Percentiles rank a stretch among this genome's conserved stretches.
phyloP scores from a whole-genome alignment of 441 rosid genomes.

The Dalechampia spathulata region DNA sequence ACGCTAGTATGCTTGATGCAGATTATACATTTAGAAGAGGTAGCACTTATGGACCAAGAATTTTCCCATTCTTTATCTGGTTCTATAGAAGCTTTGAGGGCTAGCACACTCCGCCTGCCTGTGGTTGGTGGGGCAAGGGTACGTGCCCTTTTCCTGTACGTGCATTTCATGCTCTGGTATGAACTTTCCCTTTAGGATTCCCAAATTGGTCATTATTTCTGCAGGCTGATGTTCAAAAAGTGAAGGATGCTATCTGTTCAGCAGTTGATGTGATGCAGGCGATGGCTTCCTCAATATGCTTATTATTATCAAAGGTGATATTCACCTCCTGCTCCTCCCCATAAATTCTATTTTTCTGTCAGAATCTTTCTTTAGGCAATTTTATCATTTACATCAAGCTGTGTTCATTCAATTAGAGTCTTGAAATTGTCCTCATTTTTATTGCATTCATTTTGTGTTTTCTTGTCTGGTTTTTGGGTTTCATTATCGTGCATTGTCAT shows the following conservation, averaged over 20 bases:
- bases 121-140: conserved; percentile 78
- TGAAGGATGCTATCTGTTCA: conserved; percentile 72
- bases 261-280: conserved; percentile 89
- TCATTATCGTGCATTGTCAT: background rate
- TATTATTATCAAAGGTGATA: conserved; percentile 59
- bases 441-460: background rate
- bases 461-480: background rate
- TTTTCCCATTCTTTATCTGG: conserved; percentile 58
- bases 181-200: conserved; percentile 9
- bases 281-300: conserved; percentile 66
- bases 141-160: conserved; percentile 10
- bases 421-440: background rate
- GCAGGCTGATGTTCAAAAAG: conserved; percentile 69
- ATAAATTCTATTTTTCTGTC: too few species aligned
- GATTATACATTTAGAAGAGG: conserved; percentile 61
- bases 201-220: conserved; percentile 6
- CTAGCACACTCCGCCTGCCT: conserved; percentile 91
- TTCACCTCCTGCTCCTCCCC: too few species aligned
- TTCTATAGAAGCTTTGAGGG: conserved; percentile 66
- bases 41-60: conserved; percentile 47
- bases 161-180: background rate
- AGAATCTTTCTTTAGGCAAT: too few species aligned
- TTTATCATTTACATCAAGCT: too few species aligned
- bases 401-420: background rate
- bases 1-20: conserved; percentile 22